Percentiles rank a stretch among this genome's conserved stretches.
Conservation (phyloP, 176 grass and related monocot genomes). For the Triticum urartu region DNA sequence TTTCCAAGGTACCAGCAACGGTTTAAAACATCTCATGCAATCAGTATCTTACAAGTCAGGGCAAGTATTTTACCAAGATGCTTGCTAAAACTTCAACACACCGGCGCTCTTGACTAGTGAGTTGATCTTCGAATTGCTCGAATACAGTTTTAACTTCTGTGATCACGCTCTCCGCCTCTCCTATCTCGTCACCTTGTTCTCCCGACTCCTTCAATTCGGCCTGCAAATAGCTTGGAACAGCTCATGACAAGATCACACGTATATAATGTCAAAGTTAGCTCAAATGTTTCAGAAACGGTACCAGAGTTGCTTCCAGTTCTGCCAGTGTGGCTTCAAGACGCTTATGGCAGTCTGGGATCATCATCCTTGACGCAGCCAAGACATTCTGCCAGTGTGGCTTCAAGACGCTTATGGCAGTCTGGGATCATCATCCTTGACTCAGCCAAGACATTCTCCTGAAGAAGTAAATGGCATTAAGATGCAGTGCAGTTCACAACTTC, state of each 20-base stretch:
- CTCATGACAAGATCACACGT: too few relatives aligned
- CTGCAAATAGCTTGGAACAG: not conserved
- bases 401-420: conserved; percentile 84
- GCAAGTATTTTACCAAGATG: not conserved
- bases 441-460: too few relatives aligned
- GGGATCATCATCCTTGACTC: too few relatives aligned
- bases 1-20: not conserved
- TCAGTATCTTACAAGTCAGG: not conserved
- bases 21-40: not conserved
- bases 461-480: too few relatives aligned
- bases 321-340: conserved; percentile 52
- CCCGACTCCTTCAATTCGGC: conserved; percentile 61
- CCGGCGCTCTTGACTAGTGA: not conserved
- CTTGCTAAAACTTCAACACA: too few relatives aligned
- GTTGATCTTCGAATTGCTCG: conserved; percentile 34
- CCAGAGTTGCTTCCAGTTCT: conserved; percentile 78
- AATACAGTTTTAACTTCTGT: conserved; percentile 50
- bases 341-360: too few relatives aligned
- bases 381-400: too few relatives aligned
- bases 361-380: too few relatives aligned
- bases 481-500: not conserved
- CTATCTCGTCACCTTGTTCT: conserved; percentile 56
- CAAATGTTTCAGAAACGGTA: not conserved
- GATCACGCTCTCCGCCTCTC: conserved; percentile 52
- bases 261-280: not conserved